Evolutionary conservation across 2,329 filamentous ascomycete genomes (phyloP), one percentile per base, ranked within the genome.

Genomic region (Pseudogymnoascus sp.): DNA sequence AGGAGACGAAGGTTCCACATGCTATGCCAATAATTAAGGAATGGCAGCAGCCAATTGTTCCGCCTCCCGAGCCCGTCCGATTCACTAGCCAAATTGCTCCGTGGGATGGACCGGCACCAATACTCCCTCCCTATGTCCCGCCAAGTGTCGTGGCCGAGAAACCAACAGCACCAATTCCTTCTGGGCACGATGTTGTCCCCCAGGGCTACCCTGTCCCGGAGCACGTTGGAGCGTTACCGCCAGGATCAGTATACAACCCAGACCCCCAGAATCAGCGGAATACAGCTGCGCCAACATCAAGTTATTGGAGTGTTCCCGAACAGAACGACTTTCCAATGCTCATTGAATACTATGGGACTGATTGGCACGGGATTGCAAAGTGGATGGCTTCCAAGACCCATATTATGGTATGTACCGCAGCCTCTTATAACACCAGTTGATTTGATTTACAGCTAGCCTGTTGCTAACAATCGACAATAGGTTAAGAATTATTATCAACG

Each of bases 251-350:
- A 28, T 38, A 38, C 25, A 60, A 38, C 59, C 6, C 25, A 63
- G 70, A 67, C 70, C 46, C 36, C 40, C 66, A 67, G 61, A 70
- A 60, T 60, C 65, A 34, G 23, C 63, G 23, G 28, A 56, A 60
- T 14, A 40, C 62, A 59, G 79, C 79, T 21, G 77, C 77, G 63
- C 86, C 87, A 67, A 85, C 88, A 12, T 91, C 89, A 1, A 93
- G 90, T 74, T 95, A 95, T 74, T 95, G 90, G 90, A 93, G 90
- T 70, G 90, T 93, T 21, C 89, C 88, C 1, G 90, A 95, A 75
- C 82, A 88, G 62, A 88, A 82, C 56, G 90, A 93, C 70, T 95
- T 95, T 74, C 86, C 88, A 37, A 83, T 81, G 63, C 81, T 91
- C 64, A 79, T 95, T 56, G 82, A 81, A 60, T 83, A 90, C 62